A percentile compares a stretch with the other conserved stretches of the same genome.
Conservation (phyloP, 176 grass and related monocot species). For the Cocos nucifera region DNA sequence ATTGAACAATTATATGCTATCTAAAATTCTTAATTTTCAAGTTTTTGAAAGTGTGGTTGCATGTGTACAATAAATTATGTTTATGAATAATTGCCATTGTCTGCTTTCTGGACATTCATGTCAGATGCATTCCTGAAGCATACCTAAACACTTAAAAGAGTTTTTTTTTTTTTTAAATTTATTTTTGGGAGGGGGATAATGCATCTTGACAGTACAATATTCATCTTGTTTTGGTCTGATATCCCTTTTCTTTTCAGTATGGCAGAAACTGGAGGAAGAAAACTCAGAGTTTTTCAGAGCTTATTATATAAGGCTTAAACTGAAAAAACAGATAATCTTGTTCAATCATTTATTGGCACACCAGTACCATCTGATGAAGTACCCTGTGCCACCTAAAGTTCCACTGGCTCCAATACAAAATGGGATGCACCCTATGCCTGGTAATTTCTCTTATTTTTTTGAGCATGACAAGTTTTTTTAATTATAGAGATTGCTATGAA, state of each 20-base stretch:
- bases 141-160: too few relatives aligned
- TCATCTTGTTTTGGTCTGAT: constrained; percentile 13
- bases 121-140: too few relatives aligned
- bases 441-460: constrained; percentile 30
- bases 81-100: too few relatives aligned
- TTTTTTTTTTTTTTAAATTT: not conserved
- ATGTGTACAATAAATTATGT: too few relatives aligned
- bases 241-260: constrained; percentile 54
- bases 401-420: constrained; percentile 69
- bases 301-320: constrained; percentile 94
- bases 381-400: constrained; percentile 53
- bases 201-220: constrained; percentile 5
- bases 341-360: constrained; percentile 92
- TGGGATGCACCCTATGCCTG: constrained; percentile 82
- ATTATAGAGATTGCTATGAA: too few relatives aligned
- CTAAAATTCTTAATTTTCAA: too few relatives aligned
- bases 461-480: too few relatives aligned
- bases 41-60: too few relatives aligned
- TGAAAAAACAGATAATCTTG: constrained; percentile 91
- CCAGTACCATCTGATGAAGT: constrained; percentile 94
- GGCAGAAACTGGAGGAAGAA: constrained; percentile 99
- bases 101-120: too few relatives aligned
- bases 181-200: too few relatives aligned
- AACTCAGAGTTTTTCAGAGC: constrained; percentile 90
- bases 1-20: too few relatives aligned